phyloP scores from a whole-genome alignment of 2,329 filamentous ascomycete species.

The Thielaviopsis euricoi region DNA sequence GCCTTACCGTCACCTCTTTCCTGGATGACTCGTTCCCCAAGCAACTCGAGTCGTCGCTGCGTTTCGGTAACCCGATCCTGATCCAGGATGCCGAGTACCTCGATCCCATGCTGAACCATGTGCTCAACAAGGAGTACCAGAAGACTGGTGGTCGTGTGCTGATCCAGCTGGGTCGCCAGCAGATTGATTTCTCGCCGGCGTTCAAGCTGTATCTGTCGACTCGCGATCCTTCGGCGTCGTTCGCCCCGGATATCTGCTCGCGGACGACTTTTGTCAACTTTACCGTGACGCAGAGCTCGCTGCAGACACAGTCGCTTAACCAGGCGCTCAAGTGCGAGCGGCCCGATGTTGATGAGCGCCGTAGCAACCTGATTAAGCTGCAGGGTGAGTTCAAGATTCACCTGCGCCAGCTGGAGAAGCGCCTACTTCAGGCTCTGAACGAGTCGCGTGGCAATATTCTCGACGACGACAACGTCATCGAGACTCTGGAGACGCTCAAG shows the following conservation, averaged over 20 bases:
- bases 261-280: constrained; percentile 99
- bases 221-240: constrained; percentile 85
- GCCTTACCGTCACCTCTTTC: constrained; percentile 94
- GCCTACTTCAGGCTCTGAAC: constrained; percentile 83
- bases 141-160: constrained; percentile 94
- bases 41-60: constrained; percentile 87
- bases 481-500: constrained; percentile 94
- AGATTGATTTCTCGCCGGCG: constrained; percentile 95
- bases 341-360: constrained; percentile 88
- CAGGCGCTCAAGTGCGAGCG: constrained; percentile 95
- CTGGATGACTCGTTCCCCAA: constrained; percentile 96
- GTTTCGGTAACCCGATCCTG: constrained; percentile 95
- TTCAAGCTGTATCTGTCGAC: constrained; percentile 95
- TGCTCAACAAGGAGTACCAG: constrained; percentile 98
- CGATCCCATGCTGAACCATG: constrained; percentile 93
- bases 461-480: constrained; percentile 94
- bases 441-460: constrained; percentile 96
- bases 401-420: constrained; percentile 85
- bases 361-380: constrained; percentile 94
- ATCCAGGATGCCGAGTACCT: constrained; percentile 97
- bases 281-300: constrained; percentile 94
- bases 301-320: constrained; percentile 94
- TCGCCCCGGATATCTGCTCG: constrained; percentile 93
- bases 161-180: constrained; percentile 94
- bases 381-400: constrained; percentile 99